Conservation (phyloP, 805 yeast genomes). For the Nakazawaea populi region DNA sequence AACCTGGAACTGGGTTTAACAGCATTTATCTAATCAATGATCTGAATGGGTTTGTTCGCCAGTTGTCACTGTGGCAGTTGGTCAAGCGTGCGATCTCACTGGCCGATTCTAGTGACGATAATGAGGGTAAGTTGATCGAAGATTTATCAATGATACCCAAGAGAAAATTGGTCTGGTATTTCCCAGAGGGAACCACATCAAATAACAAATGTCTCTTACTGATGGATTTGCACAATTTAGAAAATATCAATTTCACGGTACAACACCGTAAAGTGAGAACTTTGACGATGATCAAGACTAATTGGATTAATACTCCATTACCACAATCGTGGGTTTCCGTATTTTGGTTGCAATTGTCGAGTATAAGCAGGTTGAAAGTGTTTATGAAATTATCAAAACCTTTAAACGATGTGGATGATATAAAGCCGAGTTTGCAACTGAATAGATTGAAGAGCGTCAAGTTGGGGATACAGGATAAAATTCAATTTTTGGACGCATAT, state of each 20-base stretch:
- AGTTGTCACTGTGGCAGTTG: constrained; percentile 22
- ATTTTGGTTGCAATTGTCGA: constrained; percentile 1
- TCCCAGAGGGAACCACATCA: constrained; percentile 81
- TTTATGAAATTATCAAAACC: background rate
- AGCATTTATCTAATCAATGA: constrained; percentile 31
- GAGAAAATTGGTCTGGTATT: constrained; percentile 45
- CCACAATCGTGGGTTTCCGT: background rate
- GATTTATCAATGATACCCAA: background rate
- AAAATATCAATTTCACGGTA: constrained; percentile 22
- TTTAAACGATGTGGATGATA: background rate
- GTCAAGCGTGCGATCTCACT: constrained; percentile 1
- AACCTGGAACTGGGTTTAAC: background rate
- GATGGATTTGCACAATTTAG: constrained; percentile 35
- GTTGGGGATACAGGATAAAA: constrained; percentile 1
- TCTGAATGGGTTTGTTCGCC: constrained; percentile 24
- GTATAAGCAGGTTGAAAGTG: background rate
- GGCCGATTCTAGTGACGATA: constrained; percentile 8
- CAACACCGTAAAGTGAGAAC: background rate
- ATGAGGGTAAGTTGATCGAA: constrained; percentile 10
- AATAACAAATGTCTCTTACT: constrained; percentile 55
- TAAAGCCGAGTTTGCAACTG: background rate
- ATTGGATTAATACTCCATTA: constrained; percentile 1
- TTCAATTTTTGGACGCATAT: constrained; percentile 1
- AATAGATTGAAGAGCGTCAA: constrained; percentile 6
- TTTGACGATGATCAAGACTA: constrained; percentile 3